Conservation (phyloP, 192 early-diverging fungal species). For the Paraglomus brasilianum region DNA sequence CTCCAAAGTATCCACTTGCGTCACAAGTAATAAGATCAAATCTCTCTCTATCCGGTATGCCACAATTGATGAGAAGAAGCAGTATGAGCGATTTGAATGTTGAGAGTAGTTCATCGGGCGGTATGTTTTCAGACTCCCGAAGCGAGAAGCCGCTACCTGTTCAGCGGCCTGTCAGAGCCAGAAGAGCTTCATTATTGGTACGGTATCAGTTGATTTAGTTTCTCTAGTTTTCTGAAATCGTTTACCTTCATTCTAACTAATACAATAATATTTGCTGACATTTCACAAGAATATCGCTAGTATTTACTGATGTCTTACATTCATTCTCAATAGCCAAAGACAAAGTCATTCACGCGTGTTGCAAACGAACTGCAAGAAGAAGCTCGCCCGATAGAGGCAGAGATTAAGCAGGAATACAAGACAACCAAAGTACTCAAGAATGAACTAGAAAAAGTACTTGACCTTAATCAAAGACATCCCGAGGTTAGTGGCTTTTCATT, state of each 20-base stretch:
- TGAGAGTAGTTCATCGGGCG: neutral
- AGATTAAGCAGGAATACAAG: conserved; percentile 30
- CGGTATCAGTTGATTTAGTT: neutral
- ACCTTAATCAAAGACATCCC: neutral
- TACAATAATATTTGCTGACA: too few relatives aligned
- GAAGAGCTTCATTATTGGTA: conserved; percentile 30
- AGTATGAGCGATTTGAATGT: conserved; percentile 26
- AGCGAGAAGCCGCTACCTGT: conserved; percentile 24
- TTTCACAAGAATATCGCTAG: too few relatives aligned
- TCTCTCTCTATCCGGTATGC: conserved; percentile 2
- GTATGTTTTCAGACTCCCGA: neutral
- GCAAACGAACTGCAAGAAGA: conserved; percentile 30
- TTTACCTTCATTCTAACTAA: too few relatives aligned
- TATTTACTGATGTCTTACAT: too few relatives aligned
- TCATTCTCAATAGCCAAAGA: conserved; percentile 22
- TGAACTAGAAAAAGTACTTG: conserved; percentile 22
- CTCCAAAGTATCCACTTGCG: conserved; percentile 9
- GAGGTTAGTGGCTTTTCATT: conserved; percentile 8
- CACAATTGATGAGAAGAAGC: conserved; percentile 25
- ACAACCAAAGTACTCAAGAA: conserved; percentile 29
- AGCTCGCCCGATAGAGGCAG: conserved; percentile 22
- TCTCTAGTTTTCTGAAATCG: neutral
- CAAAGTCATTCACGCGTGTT: conserved; percentile 27
- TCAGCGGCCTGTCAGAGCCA: conserved; percentile 24
- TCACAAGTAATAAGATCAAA: conserved; percentile 3